These are phyloP conservation scores for Quercus variabilis DNA, from an alignment of 306 rosid species.

Conservation along the genomic window DNA sequence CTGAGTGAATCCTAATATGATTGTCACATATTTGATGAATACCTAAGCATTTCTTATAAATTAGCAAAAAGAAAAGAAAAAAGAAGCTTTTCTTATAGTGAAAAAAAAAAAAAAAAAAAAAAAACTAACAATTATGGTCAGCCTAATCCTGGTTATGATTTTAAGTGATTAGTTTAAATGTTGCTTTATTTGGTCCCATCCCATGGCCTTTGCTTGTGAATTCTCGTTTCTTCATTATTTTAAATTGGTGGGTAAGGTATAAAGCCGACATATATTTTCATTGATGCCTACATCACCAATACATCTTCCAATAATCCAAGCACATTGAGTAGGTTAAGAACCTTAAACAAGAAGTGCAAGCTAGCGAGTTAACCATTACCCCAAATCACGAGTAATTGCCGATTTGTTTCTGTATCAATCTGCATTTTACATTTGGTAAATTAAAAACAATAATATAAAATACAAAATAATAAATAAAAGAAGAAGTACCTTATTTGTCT, in stretches of 20 bases:
- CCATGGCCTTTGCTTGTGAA: conserved; percentile 14
- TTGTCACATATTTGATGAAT: too few species aligned
- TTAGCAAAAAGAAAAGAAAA: conserved; percentile 2
- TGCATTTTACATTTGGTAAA: not conserved
- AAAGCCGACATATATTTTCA: conserved; percentile 46
- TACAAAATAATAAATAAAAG: too few species aligned
- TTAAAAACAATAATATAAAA: too few species aligned
- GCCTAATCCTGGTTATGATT: conserved; percentile 39
- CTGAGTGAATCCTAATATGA: too few species aligned
- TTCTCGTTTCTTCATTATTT: conserved; percentile 26
- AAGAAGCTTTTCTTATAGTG: not conserved
- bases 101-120: conserved; percentile 23
- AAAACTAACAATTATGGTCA: conserved; percentile 41
- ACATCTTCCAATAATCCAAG: conserved; percentile 11
- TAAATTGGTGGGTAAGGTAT: conserved; percentile 45
- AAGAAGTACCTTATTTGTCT: too few species aligned
- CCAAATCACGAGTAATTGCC: conserved; percentile 10
- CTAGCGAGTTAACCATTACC: conserved; percentile 2
- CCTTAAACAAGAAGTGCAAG: conserved; percentile 31
- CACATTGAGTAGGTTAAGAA: conserved; percentile 20
- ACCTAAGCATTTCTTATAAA: not conserved
- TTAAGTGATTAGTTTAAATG: conserved; percentile 20
- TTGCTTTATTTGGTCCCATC: conserved; percentile 18
- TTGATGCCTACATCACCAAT: conserved; percentile 39
- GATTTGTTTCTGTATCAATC: not conserved